Base-by-base conservation (phyloP, 1,284 basidiomycete genomes). In the Termitomyces sp. region DNA sequence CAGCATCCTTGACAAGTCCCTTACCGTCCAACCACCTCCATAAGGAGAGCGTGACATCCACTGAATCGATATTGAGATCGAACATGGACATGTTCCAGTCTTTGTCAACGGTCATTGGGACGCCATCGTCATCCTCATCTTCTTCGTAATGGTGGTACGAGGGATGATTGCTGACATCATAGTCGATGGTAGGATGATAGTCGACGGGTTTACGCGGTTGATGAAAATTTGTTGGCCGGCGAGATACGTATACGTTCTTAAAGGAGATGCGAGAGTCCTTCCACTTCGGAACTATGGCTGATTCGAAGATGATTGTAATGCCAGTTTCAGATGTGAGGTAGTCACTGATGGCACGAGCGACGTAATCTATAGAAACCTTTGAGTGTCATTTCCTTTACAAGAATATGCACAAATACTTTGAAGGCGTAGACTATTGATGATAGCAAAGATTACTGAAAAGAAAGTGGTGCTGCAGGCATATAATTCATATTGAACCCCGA, bases 261-360 rank as follows among this genome's bases (percentile, higher is more conserved):
- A 99, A 97, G 1, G 93, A 94, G 58, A 99, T 91, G 19, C 89
- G 86, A 13, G 92, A 95, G 64, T 96, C 92, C 58, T 92, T 92
- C 94, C 96, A 98, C 68, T 94, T 94, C 2, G 96, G 96, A 4
- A 99, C 94, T 62, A 99, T 95, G 28, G 97, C 97, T 6, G 92
- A 94, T 71, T 98, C 96, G 68, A 98, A 99, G 50, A 97, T 91
- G 62, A 99, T 89, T 3, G 87, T 94, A 43, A 97, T 86, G 0
- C 97, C 97, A 0, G 94, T 97, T 68, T 95, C 90, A 0, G 86
- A 79, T 1, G 97, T 98, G 52, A 99, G 77, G 67, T 98, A 96
- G 70, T 95, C 87, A 58, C 94, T 96, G 46, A 99, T 88, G 42
- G 84, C 87, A 44, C 87, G 82, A 5, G 95, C 97, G 42, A 99